Base-by-base conservation (phyloP, 495 filamentous ascomycete genomes). In the Astrothelium subdiscretum region DNA sequence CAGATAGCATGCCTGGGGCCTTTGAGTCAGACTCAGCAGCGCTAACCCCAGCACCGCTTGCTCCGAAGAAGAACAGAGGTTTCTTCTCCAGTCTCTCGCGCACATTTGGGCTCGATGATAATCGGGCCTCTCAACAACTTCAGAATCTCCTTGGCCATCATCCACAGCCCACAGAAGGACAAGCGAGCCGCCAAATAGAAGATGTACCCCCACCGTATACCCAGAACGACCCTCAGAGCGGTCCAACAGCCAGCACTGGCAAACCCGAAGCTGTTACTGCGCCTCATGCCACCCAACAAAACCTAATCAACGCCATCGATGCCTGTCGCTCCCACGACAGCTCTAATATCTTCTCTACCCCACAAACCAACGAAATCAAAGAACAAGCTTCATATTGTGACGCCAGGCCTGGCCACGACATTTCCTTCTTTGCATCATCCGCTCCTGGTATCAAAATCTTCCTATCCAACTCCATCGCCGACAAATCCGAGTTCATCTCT, bases 381-480 rank as follows among this genome's bases (percentile, higher is more conserved):
- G 91, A 97, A 72, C 86, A 88, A 58, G 82, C 86, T 54, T 88
- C 89, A 0, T 97, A 97, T 77, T 98, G 94, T 72, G 92, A 96
- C 74, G 76, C 85, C 62, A 86, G 79, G 51, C 85, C 88, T 22
- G 85, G 83, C n/a, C 85, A 92, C 59, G 87, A 97, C 73, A 82
- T 98, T 40, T 77, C 78, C 32, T 88, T 87, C 70, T 80, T 85
- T 52, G 89, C 86, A 27, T 85, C 87, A 12, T 82, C 87, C 0
- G 79, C 84, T 18, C 82, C 82, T 31, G 83, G 87, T 1, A 84
- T 92, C 72, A 85, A 86, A 24, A 79, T 96, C 31, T 90, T 90
- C 72, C 72, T 92, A 38, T 75, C 80, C n/a, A 81, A 78, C 54
- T 68, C 78, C 18, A 66, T 86, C 58, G 73, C 78, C 13, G 67